Conservation (phyloP, 768 basidiomycete species). For the Termitomyces sp. region DNA sequence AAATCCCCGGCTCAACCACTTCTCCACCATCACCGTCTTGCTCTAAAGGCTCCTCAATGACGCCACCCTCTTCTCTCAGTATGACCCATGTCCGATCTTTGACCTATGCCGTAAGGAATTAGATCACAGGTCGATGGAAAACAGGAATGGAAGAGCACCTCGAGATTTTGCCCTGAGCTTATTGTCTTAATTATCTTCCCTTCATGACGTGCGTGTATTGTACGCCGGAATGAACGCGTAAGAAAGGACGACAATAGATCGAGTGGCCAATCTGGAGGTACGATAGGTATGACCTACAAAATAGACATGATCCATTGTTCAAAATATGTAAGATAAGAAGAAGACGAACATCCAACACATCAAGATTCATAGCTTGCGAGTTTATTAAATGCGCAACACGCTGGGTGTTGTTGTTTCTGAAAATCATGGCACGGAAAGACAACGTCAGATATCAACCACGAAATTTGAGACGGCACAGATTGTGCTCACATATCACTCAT, state of each 20-base stretch:
- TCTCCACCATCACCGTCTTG: conserved; percentile 27
- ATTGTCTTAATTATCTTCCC: conserved; percentile 75
- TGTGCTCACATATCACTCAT: conserved; percentile 63
- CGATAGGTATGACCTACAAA: conserved; percentile 50
- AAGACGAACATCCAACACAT: conserved; percentile 64
- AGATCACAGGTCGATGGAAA: not conserved
- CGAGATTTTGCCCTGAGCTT: conserved; percentile 73
- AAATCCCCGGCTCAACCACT: conserved; percentile 20
- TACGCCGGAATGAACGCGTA: conserved; percentile 69
- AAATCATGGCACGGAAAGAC: not conserved
- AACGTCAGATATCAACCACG: too few relatives aligned
- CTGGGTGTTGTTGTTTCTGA: conserved; percentile 45
- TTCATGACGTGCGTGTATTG: conserved; percentile 65
- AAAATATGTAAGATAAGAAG: not conserved
- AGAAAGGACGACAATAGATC: conserved; percentile 70
- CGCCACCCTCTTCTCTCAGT: conserved; percentile 56
- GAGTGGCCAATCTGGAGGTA: conserved; percentile 77
- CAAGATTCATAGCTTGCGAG: conserved; percentile 75
- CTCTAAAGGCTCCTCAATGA: conserved; percentile 57
- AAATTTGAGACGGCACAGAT: too few relatives aligned
- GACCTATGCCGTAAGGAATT: conserved; percentile 27
- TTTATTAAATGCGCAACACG: conserved; percentile 67
- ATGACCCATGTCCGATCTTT: conserved; percentile 53
- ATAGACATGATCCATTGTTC: not conserved
- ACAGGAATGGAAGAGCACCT: conserved; percentile 27